Base-by-base conservation (phyloP, 345 rosid genomes). In the Lepidium didymum region DNA sequence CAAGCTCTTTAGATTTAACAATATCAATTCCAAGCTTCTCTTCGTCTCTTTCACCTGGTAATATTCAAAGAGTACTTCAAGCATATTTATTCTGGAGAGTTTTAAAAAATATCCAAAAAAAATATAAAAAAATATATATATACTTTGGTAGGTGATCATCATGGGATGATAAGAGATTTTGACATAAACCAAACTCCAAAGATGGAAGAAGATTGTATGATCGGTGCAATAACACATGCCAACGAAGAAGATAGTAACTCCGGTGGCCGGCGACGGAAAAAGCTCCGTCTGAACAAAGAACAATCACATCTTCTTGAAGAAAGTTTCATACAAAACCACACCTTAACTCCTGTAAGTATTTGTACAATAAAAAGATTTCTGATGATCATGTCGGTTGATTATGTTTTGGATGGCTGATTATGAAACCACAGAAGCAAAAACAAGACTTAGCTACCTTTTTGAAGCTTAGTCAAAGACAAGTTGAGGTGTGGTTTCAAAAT, bases 401-500 rank as follows among this genome's bases (percentile, higher is more conserved):
- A 64, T 64, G 64, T 23, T 43, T 21, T 55, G 59, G 60, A 21
- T 64, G 47, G 63, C 33, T 45, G 18, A 67, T 67, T 56, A 67
- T 67, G 44, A 56, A 3, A 29, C 41, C 31, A 36, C 57, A 87
- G 92, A 81, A 73, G 58, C 87, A 81, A 69, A 87, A 87, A 78
- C 83, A 80, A 70, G 86, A 73, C 47, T 67, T 87, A 46, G 86
- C 93, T 11, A 82, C 81, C 34, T 81, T 75, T 63, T 53, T 87
- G 75, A 84, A 84, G 76, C 86, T 87, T 57, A 81, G 86, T 53
- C 87, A 87, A 54, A 79, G 94, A 16, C 94, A 87, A 61, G 90
- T 87, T 10, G 94, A 87, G 79, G 94, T 87, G 21, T 87, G 94
- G 94, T 87, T 87, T 75, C 94, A 87, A 49, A 87, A 87, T 77